Conservation (phyloP, 2,329 filamentous ascomycete genomes). For the Eutypa lata region DNA sequence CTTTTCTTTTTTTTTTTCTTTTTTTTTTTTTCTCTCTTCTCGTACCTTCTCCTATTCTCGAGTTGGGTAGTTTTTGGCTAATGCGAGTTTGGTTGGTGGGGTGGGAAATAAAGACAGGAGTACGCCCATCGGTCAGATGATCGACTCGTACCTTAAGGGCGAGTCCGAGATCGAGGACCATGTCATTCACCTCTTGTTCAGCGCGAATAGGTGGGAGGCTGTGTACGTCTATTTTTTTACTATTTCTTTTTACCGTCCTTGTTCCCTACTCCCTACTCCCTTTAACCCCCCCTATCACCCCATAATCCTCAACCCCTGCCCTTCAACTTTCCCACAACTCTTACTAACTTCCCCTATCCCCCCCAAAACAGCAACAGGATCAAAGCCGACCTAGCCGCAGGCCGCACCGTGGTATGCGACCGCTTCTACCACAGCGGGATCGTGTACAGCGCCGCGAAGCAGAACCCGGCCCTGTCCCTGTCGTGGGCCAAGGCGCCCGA, state of each 20-base stretch:
- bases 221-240: conserved; percentile 49
- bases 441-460: conserved; percentile 88
- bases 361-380: conserved; percentile 50
- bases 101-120: conserved; percentile 65
- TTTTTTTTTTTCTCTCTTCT: neutral
- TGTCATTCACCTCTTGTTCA: conserved; percentile 85
- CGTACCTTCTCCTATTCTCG: neutral
- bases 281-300: too few relatives aligned
- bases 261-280: neutral
- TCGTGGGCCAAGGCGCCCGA: conserved; percentile 84
- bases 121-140: conserved; percentile 83
- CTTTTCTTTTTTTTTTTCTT: neutral
- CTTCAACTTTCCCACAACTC: too few relatives aligned
- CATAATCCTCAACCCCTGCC: too few relatives aligned
- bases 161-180: conserved; percentile 77
- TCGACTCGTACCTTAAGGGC: conserved; percentile 76
- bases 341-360: neutral
- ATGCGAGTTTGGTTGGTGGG: too few relatives aligned
- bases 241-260: neutral
- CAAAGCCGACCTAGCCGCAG: conserved; percentile 52
- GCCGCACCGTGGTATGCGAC: conserved; percentile 79
- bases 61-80: too few relatives aligned
- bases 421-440: conserved; percentile 94
- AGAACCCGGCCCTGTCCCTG: conserved; percentile 65
- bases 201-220: conserved; percentile 85